These are phyloP conservation scores for Xylaria arbuscula DNA, from an alignment of 2,329 filamentous ascomycete genomes.

Conservation along the genomic window DNA sequence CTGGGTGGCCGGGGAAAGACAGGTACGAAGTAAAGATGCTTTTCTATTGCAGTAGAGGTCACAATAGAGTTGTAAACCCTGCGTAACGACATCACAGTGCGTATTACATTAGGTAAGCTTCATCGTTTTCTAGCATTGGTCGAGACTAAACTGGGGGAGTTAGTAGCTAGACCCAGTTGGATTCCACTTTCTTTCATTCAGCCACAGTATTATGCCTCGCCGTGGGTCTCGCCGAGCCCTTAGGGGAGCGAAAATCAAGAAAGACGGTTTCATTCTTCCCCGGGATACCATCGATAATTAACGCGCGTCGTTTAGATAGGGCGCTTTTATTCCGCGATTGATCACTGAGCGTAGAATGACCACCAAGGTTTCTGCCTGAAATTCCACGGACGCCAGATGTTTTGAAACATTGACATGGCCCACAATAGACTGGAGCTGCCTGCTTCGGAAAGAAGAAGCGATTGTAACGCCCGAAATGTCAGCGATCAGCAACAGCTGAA, in stretches of 20 bases:
- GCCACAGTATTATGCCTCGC: slow-evolving; percentile 17
- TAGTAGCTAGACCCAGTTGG: neutral
- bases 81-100: too few relatives aligned
- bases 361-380: neutral
- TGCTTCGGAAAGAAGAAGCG: slow-evolving; percentile 23
- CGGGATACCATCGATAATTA: neutral
- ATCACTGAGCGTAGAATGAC: neutral
- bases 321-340: neutral
- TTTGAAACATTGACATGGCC: neutral
- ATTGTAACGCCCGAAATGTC: slow-evolving; percentile 8
- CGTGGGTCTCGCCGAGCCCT: slow-evolving; percentile 16
- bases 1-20: too few relatives aligned
- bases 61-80: too few relatives aligned
- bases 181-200: slow-evolving; percentile 3
- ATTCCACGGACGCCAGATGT: neutral
- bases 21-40: too few relatives aligned
- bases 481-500: slow-evolving; percentile 24
- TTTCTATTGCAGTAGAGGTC: too few relatives aligned
- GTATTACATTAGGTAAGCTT: too few relatives aligned
- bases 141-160: neutral
- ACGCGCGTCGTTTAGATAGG: slow-evolving; percentile 1
- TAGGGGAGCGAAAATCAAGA: slow-evolving; percentile 21
- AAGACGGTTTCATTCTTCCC: neutral
- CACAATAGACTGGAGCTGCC: slow-evolving; percentile 8
- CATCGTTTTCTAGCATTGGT: neutral